Percentiles rank a stretch among this genome's conserved stretches.
phyloP scores from a whole-genome alignment of 805 yeast genomes.

The Metschnikowia koreensis region DNA sequence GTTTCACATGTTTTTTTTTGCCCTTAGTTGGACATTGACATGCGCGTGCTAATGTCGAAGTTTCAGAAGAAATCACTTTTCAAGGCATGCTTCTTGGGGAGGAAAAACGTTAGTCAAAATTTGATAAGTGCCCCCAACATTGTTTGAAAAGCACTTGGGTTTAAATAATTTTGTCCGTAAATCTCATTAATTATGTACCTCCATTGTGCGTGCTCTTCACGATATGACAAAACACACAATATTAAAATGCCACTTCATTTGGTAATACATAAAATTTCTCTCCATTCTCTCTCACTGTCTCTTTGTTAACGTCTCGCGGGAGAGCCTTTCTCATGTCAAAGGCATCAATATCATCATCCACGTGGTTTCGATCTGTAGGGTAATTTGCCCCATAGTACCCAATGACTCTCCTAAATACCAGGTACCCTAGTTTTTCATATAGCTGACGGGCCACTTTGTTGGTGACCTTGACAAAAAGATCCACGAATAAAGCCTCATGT shows the following conservation, averaged over 20 bases:
- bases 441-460: slow-evolving; percentile 75
- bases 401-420: slow-evolving; percentile 80
- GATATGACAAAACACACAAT: too few relatives aligned
- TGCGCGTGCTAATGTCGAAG: too few relatives aligned
- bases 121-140: too few relatives aligned
- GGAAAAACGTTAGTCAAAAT: too few relatives aligned
- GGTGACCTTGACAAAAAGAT: slow-evolving; percentile 86
- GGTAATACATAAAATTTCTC: slow-evolving; percentile 60
- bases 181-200: background rate
- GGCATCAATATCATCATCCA: slow-evolving; percentile 76
- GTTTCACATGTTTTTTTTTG: too few relatives aligned
- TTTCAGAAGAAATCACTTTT: too few relatives aligned
- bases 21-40: too few relatives aligned
- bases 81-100: too few relatives aligned
- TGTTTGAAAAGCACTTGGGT: too few relatives aligned
- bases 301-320: slow-evolving; percentile 52
- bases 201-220: background rate
- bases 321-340: slow-evolving; percentile 78
- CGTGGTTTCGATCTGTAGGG: slow-evolving; percentile 46
- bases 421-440: slow-evolving; percentile 84
- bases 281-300: slow-evolving; percentile 61
- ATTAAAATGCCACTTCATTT: slow-evolving; percentile 58
- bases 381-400: slow-evolving; percentile 72
- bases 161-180: background rate
- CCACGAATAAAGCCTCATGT: slow-evolving; percentile 79